Conservation (phyloP, 495 filamentous ascomycete genomes). For the Podospora pseudoanserina region DNA sequence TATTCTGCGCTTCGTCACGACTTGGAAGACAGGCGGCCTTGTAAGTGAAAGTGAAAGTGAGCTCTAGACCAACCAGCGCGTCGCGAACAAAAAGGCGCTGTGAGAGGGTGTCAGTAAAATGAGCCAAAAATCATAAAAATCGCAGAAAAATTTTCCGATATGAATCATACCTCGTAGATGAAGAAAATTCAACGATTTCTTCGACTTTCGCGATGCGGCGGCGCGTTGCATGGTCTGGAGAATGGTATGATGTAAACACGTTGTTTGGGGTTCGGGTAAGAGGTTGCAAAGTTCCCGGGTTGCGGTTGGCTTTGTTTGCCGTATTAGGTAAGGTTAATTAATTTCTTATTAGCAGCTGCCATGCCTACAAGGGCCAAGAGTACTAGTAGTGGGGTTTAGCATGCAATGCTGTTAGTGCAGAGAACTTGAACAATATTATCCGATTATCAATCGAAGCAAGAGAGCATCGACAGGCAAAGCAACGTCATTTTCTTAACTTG, state of each 20-base stretch:
- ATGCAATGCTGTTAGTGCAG: not conserved
- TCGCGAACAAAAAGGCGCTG: not conserved
- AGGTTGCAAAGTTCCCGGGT: not conserved
- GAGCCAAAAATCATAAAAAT: not conserved
- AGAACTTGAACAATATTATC: not conserved
- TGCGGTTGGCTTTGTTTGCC: conserved; percentile 2
- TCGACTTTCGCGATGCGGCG: not conserved
- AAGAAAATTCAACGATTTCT: not conserved
- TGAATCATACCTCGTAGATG: not conserved
- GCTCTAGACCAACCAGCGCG: not conserved
- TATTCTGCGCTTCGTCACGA: conserved; percentile 4
- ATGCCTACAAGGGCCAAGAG: not conserved
- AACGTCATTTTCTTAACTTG: not conserved
- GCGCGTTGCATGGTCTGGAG: not conserved
- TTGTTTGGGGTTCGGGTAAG: conserved; percentile 1
- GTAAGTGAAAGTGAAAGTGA: not conserved
- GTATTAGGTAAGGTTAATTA: not conserved
- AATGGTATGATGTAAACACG: conserved; percentile 11
- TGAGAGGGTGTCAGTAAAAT: not conserved
- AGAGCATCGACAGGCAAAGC: not conserved
- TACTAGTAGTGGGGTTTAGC: not conserved
- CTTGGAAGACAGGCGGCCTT: not conserved
- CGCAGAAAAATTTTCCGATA: not conserved
- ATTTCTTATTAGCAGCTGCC: not conserved
- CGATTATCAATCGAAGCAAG: not conserved